Conservation (phyloP, 177 flowering plant species). For the Tripterygium wilfordii region DNA sequence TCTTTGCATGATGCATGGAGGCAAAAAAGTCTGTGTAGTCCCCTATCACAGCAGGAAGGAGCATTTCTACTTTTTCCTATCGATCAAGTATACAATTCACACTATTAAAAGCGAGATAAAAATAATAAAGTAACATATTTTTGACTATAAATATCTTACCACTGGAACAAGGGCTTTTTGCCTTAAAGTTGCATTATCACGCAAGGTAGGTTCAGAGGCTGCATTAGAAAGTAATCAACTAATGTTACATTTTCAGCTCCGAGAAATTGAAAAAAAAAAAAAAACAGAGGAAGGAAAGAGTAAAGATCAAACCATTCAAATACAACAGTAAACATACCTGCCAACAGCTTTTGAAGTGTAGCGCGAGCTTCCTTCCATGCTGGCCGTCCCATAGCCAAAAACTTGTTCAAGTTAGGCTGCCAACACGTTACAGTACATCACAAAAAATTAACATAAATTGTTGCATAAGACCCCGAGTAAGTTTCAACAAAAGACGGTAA, state of each 20-base stretch:
- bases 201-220: slow-evolving; percentile 75
- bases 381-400: slow-evolving; percentile 77
- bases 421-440: too few relatives aligned
- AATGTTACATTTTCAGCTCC: background rate
- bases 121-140: background rate
- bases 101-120: slow-evolving; percentile 3
- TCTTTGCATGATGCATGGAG: slow-evolving; percentile 93
- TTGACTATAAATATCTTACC: slow-evolving; percentile 29
- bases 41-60: slow-evolving; percentile 73
- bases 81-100: too few relatives aligned
- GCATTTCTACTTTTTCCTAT: slow-evolving; percentile 73
- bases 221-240: slow-evolving; percentile 18
- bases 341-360: slow-evolving; percentile 76
- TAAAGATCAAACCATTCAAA: background rate
- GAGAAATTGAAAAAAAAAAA: background rate
- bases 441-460: too few relatives aligned
- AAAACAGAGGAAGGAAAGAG: background rate
- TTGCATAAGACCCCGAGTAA: too few relatives aligned
- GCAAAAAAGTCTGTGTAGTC: slow-evolving; percentile 95
- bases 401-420: slow-evolving; percentile 82
- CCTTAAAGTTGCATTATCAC: slow-evolving; percentile 70
- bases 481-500: too few relatives aligned
- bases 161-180: slow-evolving; percentile 62
- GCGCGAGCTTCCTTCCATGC: slow-evolving; percentile 99
- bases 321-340: slow-evolving; percentile 35